Base-by-base conservation (phyloP, 306 rosid species). In the Adenanthera pavonina region DNA sequence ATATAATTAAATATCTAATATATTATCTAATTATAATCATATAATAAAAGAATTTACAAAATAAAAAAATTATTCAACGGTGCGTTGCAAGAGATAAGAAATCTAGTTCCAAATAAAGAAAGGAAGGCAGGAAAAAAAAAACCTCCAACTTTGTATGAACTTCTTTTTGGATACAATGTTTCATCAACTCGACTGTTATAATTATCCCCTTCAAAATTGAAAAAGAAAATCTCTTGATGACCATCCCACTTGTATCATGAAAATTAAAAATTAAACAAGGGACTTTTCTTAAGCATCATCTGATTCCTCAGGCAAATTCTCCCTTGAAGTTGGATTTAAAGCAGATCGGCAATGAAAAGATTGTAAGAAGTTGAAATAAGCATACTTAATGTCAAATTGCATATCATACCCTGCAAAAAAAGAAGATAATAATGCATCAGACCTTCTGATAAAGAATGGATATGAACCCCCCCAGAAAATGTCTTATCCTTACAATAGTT, bases 311-410 rank as follows among this genome's bases (percentile, higher is more conserved):
- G 30, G 7, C 56, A 68, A 74, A 54, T 25, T 57, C 82, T 80
- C 83, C 17, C 34, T 56, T 51, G 51, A n/a, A 11, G 9, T 33
- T 60, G 68, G 46, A 67, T 57, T 75, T 10, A 61, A 44, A 59
- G 77, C 25, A 8, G 68, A 78, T 19, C 30, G 89, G 79, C 64
- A 88, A 77, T 57, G 83, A 59, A 91, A 70, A 30, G 95, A 92
- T 76, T 92, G 92, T 83, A 94, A 76, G 66, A 94, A 92, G 83
- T 92, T 90, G 90, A 92, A 90, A 82, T 92, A 94, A 30, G 97
- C 95, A 76, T 92, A 92, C 86, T 89, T 92, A 17, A 94, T 89
- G 75, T 94, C 97, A 71, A 89, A 94, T 84, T 92, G 95, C 98
- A 94, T 90, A 80, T 92, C 95, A 19, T 94, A 92, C 98, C 97